phyloP scores from a whole-genome alignment of 805 yeast genomes.

The Kazachstania martiniae region DNA sequence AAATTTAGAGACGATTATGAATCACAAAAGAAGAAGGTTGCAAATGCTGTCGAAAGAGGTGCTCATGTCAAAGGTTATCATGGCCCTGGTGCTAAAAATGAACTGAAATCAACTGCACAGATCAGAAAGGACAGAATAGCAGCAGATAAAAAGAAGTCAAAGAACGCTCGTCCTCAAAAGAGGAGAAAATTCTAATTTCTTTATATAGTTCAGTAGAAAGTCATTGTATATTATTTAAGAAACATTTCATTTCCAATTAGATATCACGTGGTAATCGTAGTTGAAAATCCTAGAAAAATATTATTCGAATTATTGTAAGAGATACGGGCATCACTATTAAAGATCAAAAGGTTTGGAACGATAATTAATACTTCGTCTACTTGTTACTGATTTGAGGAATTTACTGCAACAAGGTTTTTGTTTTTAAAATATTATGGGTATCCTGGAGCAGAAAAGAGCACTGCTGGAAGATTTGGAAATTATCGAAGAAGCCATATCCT shows the following conservation, averaged over 20 bases:
- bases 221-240: too few relatives aligned
- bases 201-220: too few relatives aligned
- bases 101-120: constrained; percentile 57
- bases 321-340: too few relatives aligned
- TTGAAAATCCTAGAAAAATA: too few relatives aligned
- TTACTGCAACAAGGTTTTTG: too few relatives aligned
- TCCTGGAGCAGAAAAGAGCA: constrained; percentile 29
- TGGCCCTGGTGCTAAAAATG: constrained; percentile 32
- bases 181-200: constrained; percentile 17
- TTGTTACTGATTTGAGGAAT: too few relatives aligned
- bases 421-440: too few relatives aligned
- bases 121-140: constrained; percentile 66
- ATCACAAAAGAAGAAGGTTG: constrained; percentile 71
- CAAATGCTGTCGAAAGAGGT: constrained; percentile 70
- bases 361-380: too few relatives aligned
- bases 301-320: too few relatives aligned
- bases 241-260: too few relatives aligned
- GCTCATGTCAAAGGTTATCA: constrained; percentile 56
- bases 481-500: constrained; percentile 55
- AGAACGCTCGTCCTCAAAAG: constrained; percentile 67
- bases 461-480: constrained; percentile 56
- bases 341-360: too few relatives aligned
- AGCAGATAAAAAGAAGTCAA: constrained; percentile 64
- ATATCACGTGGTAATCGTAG: too few relatives aligned
- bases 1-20: constrained; percentile 78